Conservation (phyloP, 306 rosid species). For the Castanea sativa region DNA sequence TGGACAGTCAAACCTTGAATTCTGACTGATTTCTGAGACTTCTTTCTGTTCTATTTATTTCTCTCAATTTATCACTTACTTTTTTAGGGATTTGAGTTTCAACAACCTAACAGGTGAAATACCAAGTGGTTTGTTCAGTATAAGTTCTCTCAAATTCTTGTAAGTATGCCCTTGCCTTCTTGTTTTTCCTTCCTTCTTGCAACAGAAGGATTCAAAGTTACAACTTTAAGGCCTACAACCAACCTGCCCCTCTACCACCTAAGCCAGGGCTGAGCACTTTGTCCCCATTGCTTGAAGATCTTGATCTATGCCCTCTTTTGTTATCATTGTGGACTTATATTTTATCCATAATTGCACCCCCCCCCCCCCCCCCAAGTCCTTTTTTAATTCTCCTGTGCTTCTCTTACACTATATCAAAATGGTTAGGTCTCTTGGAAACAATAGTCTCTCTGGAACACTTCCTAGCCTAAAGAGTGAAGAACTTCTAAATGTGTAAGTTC, state of each 20-base stretch:
- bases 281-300: not conserved
- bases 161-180: not conserved
- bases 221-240: too few relatives aligned
- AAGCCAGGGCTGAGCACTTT: too few relatives aligned
- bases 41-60: not conserved
- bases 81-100: conserved; percentile 27
- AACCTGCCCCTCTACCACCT: too few relatives aligned
- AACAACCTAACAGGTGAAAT: conserved; percentile 26
- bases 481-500: conserved; percentile 24
- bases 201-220: too few relatives aligned
- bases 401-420: not conserved
- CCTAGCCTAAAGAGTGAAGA: conserved; percentile 12
- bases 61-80: not conserved
- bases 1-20: not conserved
- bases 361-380: not conserved
- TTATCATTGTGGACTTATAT: too few relatives aligned
- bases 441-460: conserved; percentile 28
- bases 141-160: conserved; percentile 17
- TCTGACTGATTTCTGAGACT: not conserved
- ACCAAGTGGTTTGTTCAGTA: conserved; percentile 23
- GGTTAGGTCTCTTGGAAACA: conserved; percentile 37
- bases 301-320: not conserved
- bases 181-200: not conserved
- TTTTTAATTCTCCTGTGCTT: not conserved
- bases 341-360: too few relatives aligned